Evolutionary conservation across 2,329 filamentous ascomycete genomes (phyloP), one percentile per base, ranked within the genome.

Genomic region (Sclerotinia trifoliorum): DNA sequence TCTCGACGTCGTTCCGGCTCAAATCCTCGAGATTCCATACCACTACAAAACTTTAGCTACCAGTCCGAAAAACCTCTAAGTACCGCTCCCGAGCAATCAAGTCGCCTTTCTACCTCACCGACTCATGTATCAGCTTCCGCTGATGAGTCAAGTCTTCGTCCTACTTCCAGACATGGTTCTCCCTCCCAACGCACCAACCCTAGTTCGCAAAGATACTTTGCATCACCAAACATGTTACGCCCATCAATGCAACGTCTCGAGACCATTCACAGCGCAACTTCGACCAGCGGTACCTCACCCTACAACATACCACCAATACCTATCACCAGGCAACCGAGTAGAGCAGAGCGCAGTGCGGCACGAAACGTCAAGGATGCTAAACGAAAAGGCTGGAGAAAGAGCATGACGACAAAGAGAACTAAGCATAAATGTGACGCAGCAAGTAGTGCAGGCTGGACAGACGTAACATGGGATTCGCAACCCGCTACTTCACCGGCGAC

Each of bases 291-390:
- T 2, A n/a, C 35, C 49, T 44, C 24, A 56, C 62, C 49, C 42
- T 63, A 51, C 46, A 63, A 63, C 19, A 21, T 63, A 39, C 69
- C 55, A 68, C 69, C 55, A 65, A 68, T 69, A 54, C 52, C 71
- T 42, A 56, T 75, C 5, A 44, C 21, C 19, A 72, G 76, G 74
- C 71, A 80, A 48, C 78, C 81, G 49, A 88, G 85, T 73, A 82
- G 86, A 52, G 86, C 86, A 1, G 84, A 86, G 74, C 80, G 85
- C 39, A 87, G 86, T 68, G 86, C 86, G 7, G 83, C 85, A 13
- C 88, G 85, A 78, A 89, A 89, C 72, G 85, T 89, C 39, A 81
- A 83, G 24, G 86, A 88, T 70, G 86, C 86, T 1, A 86, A 83
- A 78, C 82, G 81, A 73, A 81, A 81, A 44, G 86, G 86, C 0